Evolutionary conservation across 2,329 filamentous ascomycete genomes (phyloP), one percentile per base, ranked within the genome.

Genomic region (Ambrosiella beaveri): DNA sequence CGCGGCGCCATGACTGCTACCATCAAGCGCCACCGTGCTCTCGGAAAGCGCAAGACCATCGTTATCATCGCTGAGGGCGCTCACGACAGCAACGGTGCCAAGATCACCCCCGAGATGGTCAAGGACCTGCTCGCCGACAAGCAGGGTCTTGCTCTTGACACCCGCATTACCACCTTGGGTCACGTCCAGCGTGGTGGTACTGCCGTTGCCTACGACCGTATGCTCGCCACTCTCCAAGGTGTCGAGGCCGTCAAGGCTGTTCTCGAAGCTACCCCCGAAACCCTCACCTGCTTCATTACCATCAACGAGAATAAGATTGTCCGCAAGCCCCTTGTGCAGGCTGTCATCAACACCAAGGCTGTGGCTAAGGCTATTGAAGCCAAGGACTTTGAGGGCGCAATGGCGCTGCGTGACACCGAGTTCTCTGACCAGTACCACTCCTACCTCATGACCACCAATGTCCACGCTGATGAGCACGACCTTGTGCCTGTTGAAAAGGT

Each of bases 241-340:
- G 88, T 95, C 2, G 90, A 96, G 70, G 91, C 90, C 27, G 90
- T 97, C 66, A 88, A 86, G 65, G 90, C 91, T 19, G 88, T 96
- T 15, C 77, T 96, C 36, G 88, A 95, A 63, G 87, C 88, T 54
- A 94, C 83, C 0, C 89, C 93, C 8, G 85, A 93, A 49, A 91
- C 87, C 0, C 87, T 88, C 58, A 95, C 89, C 54, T 91, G 89
- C 59, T 90, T 98, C 67, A 97, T 98, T 67, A 90, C 89, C 64
- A 90, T 98, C 64, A 90, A 85, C 63, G 93, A 98, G 75, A 97
- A 97, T 78, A 95, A 98, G 74, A 97, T 98, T 67, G 83, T 89
- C 63, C 82, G 90, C 58, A 89, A 90, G 65, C 85, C 89, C 17
- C 75, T 98, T 35, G 86, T 97, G 74, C 80, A 95, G 67, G 90